A percentile compares a stretch with the other conserved stretches of the same genome.
These are phyloP conservation scores for Polymyxa betae DNA, from an alignment of 208 protist species.

Conservation along the genomic window DNA sequence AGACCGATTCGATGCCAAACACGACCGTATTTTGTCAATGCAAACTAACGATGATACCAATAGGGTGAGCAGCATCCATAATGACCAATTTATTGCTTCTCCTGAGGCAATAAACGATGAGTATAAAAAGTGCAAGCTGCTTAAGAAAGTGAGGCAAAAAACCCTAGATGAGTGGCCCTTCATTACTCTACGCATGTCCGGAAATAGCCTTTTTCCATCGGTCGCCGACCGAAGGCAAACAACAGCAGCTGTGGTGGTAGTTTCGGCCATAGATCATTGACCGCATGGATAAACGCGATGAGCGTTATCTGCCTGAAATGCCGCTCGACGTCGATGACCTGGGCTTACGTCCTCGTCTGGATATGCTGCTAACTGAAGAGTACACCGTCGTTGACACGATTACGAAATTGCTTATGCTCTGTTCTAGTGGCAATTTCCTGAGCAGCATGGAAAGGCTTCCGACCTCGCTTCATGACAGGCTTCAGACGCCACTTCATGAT, in stretches of 20 bases:
- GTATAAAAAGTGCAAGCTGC: not conserved
- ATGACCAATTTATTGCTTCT: too few species aligned
- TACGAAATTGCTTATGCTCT: not conserved
- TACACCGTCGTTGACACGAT: not conserved
- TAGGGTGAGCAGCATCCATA: too few species aligned
- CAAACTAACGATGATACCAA: too few species aligned
- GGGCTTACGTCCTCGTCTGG: not conserved
- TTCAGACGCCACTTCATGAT: not conserved
- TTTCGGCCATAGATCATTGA: too few species aligned
- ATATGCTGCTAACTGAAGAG: not conserved
- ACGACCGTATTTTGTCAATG: too few species aligned
- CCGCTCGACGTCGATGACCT: not conserved
- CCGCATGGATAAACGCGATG: not conserved
- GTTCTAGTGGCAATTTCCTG: not conserved
- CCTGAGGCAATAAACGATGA: not conserved
- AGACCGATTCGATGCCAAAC: too few species aligned
- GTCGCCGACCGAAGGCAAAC: not conserved
- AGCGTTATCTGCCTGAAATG: not conserved
- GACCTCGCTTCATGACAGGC: not conserved
- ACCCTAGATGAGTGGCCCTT: too few species aligned
- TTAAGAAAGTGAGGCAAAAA: not conserved
- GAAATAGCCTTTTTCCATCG: not conserved
- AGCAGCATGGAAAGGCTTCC: not conserved
- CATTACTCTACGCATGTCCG: not conserved
- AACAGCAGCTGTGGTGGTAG: too few species aligned